Evolutionary conservation across 2,329 filamentous ascomycete species (phyloP).

Genomic region (Colletotrichum musae): DNA sequence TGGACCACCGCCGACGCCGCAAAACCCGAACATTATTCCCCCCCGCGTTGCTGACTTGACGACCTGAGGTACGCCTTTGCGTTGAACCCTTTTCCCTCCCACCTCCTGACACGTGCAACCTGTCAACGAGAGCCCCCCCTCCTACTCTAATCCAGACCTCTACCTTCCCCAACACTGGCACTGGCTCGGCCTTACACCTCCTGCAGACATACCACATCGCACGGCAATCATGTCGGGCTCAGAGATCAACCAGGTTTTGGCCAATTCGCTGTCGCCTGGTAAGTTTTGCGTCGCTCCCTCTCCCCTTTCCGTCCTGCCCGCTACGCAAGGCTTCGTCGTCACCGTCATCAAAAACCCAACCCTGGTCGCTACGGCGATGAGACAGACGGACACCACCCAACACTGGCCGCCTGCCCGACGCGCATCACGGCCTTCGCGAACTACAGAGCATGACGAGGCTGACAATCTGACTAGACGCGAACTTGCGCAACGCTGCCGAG

Average conservation of each 20-base stretch:
- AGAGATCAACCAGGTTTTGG: conserved; percentile 98
- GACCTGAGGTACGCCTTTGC: conserved; percentile 24
- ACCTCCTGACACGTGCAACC: conserved; percentile 41
- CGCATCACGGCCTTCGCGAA: conserved; percentile 17
- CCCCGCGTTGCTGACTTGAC: conserved; percentile 36
- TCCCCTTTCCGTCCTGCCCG: conserved; percentile 19
- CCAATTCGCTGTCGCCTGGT: conserved; percentile 97
- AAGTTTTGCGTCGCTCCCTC: conserved; percentile 54
- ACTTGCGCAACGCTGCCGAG: conserved; percentile 91
- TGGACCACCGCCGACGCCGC: conserved; percentile 21
- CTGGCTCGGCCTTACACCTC: conserved; percentile 37
- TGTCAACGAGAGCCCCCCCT: conserved; percentile 36
- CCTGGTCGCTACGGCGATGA: conserved; percentile 30
- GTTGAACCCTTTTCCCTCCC: conserved; percentile 37
- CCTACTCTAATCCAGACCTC: conserved; percentile 26
- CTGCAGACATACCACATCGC: conserved; percentile 37
- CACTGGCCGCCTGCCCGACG: conserved; percentile 2
- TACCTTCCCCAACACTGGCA: conserved; percentile 34
- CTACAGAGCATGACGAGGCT: conserved; percentile 40
- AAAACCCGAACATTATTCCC: conserved; percentile 2
- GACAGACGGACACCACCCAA: conserved; percentile 19
- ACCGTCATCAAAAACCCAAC: conserved; percentile 18
- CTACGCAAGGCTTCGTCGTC: conserved; percentile 24
- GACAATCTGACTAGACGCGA: conserved; percentile 76
- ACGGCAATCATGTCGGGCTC: conserved; percentile 75